Evolutionary conservation across 2,329 filamentous ascomycete genomes (phyloP).

Genomic region (Penicillium frequentans): DNA sequence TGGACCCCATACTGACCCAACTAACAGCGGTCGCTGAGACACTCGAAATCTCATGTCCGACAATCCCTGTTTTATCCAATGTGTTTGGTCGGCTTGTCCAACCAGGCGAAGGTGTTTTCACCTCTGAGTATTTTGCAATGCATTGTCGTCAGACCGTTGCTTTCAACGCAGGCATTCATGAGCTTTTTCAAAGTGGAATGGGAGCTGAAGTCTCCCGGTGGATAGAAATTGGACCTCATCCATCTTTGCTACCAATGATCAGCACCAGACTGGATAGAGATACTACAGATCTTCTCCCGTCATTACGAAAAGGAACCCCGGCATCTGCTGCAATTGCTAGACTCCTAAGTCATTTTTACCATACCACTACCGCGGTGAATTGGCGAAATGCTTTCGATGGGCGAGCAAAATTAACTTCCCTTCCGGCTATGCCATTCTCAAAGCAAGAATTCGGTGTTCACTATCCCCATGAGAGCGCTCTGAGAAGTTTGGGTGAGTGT

Average conservation of each 20-base stretch:
- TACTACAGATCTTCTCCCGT: neutral
- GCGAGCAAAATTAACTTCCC: neutral
- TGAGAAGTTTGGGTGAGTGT: neutral
- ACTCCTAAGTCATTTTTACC: neutral
- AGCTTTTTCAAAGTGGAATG: neutral
- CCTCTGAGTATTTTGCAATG: neutral
- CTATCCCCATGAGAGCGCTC: neutral
- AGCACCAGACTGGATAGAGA: neutral
- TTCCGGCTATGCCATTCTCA: neutral
- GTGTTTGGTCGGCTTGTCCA: neutral
- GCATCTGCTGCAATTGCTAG: neutral
- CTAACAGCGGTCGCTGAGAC: neutral
- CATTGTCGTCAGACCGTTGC: neutral
- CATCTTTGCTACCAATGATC: neutral
- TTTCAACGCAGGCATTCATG: neutral
- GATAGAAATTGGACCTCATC: neutral
- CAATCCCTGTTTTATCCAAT: neutral
- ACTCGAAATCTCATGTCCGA: neutral
- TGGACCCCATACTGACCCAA: neutral
- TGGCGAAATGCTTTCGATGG: neutral
- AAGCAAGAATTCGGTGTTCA: neutral
- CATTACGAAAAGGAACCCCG: neutral
- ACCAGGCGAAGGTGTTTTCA: neutral
- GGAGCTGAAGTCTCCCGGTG: neutral
- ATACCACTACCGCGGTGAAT: neutral